A percentile compares a stretch with the other conserved stretches of the same genome.
Evolutionary conservation across 768 basidiomycete species (phyloP).

Genomic region (Boletales sp.): DNA sequence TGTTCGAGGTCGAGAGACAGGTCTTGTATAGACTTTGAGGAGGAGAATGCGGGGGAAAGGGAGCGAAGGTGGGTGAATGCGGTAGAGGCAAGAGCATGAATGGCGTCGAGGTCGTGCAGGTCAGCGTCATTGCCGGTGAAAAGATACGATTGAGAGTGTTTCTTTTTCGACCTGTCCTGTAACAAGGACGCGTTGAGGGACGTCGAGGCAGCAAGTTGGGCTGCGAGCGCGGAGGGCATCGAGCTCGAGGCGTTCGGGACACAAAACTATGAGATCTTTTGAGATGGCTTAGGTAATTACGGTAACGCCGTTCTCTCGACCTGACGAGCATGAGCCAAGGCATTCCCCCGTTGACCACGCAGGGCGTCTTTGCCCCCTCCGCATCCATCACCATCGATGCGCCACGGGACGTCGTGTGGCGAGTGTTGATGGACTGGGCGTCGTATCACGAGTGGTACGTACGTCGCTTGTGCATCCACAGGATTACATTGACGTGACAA

Average conservation of each 20-base stretch:
- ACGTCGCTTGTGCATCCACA: slow-evolving; percentile 11
- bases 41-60: slow-evolving; percentile 51
- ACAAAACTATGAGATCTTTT: slow-evolving; percentile 3
- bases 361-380: slow-evolving; percentile 46
- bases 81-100: slow-evolving; percentile 77
- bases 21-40: slow-evolving; percentile 13
- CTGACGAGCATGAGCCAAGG: slow-evolving; percentile 4
- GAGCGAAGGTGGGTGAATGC: slow-evolving; percentile 70
- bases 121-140: slow-evolving; percentile 82
- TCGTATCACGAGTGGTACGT: slow-evolving; percentile 67
- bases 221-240: slow-evolving; percentile 73
- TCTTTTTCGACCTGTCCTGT: slow-evolving; percentile 57
- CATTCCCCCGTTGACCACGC: slow-evolving; percentile 38
- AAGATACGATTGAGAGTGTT: slow-evolving; percentile 75
- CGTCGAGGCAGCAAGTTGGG: slow-evolving; percentile 72
- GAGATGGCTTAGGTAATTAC: slow-evolving; percentile 7
- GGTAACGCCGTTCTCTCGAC: neutral
- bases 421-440: slow-evolving; percentile 54
- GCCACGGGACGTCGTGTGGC: slow-evolving; percentile 59
- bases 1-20: slow-evolving; percentile 52
- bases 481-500: slow-evolving; percentile 1
- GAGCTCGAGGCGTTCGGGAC: neutral
- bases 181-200: slow-evolving; percentile 79
- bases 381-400: slow-evolving; percentile 57
- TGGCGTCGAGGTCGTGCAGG: slow-evolving; percentile 81